phyloP scores from a whole-genome alignment of 257 asterid species.

The Penstemon newberryi region DNA sequence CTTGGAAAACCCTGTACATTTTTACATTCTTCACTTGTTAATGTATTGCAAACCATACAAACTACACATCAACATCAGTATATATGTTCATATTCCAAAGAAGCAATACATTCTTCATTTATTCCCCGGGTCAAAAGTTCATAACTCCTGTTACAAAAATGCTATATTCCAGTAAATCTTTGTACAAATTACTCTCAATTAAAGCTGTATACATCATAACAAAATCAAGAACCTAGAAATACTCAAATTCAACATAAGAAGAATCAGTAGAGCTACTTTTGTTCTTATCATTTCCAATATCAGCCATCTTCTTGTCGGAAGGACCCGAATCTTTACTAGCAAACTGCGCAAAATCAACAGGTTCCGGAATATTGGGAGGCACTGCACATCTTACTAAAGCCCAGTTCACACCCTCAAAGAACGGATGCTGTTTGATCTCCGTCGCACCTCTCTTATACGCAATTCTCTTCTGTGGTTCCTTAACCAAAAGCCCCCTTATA shows the following conservation, averaged over 20 bases:
- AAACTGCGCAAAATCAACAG: slow-evolving; percentile 48
- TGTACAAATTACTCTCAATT: no score
- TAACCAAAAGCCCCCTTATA: slow-evolving; percentile 51
- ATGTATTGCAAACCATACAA: no score
- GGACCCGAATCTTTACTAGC: slow-evolving; percentile 34
- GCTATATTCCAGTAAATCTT: no score
- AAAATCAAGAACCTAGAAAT: slow-evolving; percentile 34
- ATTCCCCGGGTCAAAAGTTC: no score
- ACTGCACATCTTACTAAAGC: slow-evolving; percentile 53
- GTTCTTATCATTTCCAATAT: slow-evolving; percentile 32
- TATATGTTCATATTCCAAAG: no score
- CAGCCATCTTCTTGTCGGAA: slow-evolving; percentile 43
- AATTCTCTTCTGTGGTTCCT: slow-evolving; percentile 55
- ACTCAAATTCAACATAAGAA: slow-evolving; percentile 56
- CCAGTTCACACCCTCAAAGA: slow-evolving; percentile 63
- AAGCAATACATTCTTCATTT: no score
- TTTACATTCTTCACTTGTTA: no score
- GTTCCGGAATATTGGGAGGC: slow-evolving; percentile 49
- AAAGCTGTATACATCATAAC: background rate
- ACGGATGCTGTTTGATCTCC: slow-evolving; percentile 60
- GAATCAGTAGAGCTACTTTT: slow-evolving; percentile 37
- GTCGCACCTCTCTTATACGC: slow-evolving; percentile 62
- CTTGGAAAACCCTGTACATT: no score
- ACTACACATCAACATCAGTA: no score
- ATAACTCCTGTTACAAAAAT: no score